Conservation (phyloP, 345 rosid species). For the Eucalyptus victrix region DNA sequence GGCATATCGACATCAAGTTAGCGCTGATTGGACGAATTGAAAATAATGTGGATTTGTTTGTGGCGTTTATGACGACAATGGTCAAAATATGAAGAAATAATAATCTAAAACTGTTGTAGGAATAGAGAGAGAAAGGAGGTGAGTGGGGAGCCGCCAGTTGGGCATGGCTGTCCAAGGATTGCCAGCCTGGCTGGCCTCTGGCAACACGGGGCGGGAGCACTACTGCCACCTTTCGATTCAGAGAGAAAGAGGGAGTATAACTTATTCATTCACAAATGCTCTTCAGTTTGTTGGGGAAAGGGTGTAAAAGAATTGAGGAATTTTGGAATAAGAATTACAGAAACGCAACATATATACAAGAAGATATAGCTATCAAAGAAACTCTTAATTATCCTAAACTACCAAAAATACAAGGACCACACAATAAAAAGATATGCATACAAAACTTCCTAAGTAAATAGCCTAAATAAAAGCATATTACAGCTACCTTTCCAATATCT, state of each 20-base stretch:
- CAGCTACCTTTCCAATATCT: too few species aligned
- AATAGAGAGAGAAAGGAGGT: neutral
- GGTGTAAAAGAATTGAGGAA: too few species aligned
- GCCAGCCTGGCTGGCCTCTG: neutral
- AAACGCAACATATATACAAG: too few species aligned
- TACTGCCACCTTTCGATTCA: neutral
- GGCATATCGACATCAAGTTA: neutral
- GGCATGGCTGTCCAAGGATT: neutral
- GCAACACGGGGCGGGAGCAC: accelerated
- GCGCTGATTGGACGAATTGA: neutral
- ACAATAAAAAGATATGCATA: too few species aligned
- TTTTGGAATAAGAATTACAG: too few species aligned
- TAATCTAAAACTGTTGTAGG: neutral
- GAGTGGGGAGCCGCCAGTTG: neutral
- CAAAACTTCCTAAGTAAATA: too few species aligned
- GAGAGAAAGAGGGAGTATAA: accelerated
- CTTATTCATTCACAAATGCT: neutral
- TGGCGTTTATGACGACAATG: neutral
- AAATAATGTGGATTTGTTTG: neutral
- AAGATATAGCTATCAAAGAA: too few species aligned
- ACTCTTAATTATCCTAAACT: too few species aligned
- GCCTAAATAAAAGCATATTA: too few species aligned
- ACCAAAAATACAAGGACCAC: too few species aligned
- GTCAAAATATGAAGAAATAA: neutral
- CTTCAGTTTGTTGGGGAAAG: neutral